These are phyloP conservation scores for Helianthus annuus DNA, from an alignment of 129 eudicot species.

Conservation along the genomic window HanXRQr2.0-SUNRISE NC_035441.2:18618679-18619178, in stretches of 20 bases:
- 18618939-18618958: no score
- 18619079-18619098: not conserved
- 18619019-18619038: not conserved
- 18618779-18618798: constrained; percentile 98
- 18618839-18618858: constrained; percentile 56
- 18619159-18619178: constrained; percentile 81
- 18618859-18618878: constrained; percentile 40
- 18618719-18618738: not conserved
- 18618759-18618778: constrained; percentile 69
- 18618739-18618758: not conserved
- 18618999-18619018: not conserved
- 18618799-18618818: constrained; percentile 83
- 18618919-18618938: no score
- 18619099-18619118: constrained; percentile 8
- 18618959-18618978: no score
- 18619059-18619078: not conserved
- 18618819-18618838: constrained; percentile 68
- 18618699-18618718: not conserved
- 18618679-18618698: not conserved
- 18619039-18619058: not conserved
- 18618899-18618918: no score
- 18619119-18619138: constrained; percentile 27
- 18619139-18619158: constrained; percentile 70
- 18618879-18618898: not conserved
- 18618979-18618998: no score